Evolutionary conservation across 2,329 filamentous ascomycete genomes (phyloP).

Genomic region (Ceratocystiopsis minuta): DNA sequence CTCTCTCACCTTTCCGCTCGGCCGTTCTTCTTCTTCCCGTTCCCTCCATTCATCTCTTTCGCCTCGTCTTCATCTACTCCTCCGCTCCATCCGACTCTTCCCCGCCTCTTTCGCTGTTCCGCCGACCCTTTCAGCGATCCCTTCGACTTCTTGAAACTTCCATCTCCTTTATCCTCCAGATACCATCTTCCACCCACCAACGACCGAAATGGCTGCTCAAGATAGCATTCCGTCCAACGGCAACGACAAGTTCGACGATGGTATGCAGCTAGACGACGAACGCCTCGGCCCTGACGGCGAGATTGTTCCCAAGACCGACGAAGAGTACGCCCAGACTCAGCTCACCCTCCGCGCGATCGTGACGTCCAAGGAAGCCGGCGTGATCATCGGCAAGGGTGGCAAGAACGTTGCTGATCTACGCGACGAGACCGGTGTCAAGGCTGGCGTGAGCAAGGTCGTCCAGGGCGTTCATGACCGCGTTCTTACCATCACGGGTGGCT

Average conservation of each 20-base stretch:
- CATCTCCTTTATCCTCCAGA: constrained; percentile 1
- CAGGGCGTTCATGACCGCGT: constrained; percentile 95
- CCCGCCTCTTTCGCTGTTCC: background rate
- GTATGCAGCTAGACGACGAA: constrained; percentile 47
- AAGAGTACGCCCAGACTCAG: constrained; percentile 86
- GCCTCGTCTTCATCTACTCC: background rate
- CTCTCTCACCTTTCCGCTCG: background rate
- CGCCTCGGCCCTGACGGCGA: constrained; percentile 58
- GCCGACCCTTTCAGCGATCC: background rate
- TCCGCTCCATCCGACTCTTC: background rate
- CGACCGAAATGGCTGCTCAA: constrained; percentile 40
- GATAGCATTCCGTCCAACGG: constrained; percentile 39
- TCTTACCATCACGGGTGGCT: constrained; percentile 79
- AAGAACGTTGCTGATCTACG: constrained; percentile 96
- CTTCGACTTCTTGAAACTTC: constrained; percentile 6
- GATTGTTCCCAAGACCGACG: constrained; percentile 73
- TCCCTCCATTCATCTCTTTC: background rate
- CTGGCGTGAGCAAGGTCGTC: constrained; percentile 96
- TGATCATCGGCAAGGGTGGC: constrained; percentile 96
- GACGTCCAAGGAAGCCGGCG: constrained; percentile 94
- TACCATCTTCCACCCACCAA: constrained; percentile 1
- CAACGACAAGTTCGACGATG: constrained; percentile 44
- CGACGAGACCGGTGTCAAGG: constrained; percentile 94
- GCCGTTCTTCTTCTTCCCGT: background rate
- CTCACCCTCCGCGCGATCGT: constrained; percentile 94